A percentile compares a stretch with the other conserved stretches of the same genome.
These are phyloP conservation scores for Penicillium sp. DNA, from an alignment of 2,329 filamentous ascomycete genomes.

Conservation along the genomic window DNA sequence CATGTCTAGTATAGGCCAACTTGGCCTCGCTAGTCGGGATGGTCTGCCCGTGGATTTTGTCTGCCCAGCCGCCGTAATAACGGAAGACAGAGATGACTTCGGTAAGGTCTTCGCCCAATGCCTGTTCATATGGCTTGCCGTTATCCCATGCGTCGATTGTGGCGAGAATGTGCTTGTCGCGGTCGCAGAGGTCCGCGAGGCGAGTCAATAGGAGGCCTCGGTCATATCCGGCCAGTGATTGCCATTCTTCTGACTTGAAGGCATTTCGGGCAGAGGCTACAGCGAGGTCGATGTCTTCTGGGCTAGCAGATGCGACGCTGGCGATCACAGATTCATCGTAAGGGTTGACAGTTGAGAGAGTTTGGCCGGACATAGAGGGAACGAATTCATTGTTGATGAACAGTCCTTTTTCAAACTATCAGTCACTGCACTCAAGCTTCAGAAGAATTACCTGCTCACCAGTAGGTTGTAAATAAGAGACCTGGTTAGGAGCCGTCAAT, in stretches of 20 bases:
- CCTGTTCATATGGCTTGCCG: conserved; percentile 2
- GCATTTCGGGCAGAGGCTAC: not conserved
- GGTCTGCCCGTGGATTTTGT: conserved; percentile 90
- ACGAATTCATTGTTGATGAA: conserved; percentile 6
- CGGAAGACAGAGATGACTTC: conserved; percentile 14
- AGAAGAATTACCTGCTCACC: not conserved
- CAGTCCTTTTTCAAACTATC: not conserved
- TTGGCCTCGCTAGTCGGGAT: conserved; percentile 42
- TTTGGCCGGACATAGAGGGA: not conserved
- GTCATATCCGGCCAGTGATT: not conserved
- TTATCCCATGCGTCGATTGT: conserved; percentile 6
- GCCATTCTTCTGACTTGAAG: conserved; percentile 3
- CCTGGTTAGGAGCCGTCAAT: not conserved
- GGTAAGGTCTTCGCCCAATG: not conserved
- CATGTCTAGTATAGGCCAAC: conserved; percentile 5
- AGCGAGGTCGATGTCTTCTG: not conserved
- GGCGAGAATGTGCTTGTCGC: conserved; percentile 13
- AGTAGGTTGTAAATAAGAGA: not conserved
- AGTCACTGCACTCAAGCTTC: not conserved
- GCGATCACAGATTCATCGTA: conserved; percentile 1
- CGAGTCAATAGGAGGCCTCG: not conserved
- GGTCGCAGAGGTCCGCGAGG: not conserved
- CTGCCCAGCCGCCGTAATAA: conserved; percentile 90
- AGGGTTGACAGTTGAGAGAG: not conserved
- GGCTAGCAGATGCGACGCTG: not conserved